Evolutionary conservation across 345 rosid species (phyloP), one percentile per base, ranked within the genome.

Genomic region (Pugionium dolabratum): DNA sequence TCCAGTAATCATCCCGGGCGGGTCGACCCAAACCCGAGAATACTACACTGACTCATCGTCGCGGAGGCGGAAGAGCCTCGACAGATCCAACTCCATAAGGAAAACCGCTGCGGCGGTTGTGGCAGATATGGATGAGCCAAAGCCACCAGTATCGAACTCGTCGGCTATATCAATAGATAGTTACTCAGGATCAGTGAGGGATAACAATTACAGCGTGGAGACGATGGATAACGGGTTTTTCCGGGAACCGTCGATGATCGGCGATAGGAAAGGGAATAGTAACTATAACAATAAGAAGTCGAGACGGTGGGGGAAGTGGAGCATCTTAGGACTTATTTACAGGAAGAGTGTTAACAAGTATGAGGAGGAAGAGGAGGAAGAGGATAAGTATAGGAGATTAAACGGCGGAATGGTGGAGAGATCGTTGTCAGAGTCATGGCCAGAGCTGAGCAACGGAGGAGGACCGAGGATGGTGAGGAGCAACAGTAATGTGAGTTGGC

Each of bases 361-460:
- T 1, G 98, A 95, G 43, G 94, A 40, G 4, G 44, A 91, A 5
- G 96, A 90, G 9, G 91, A 86, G 68, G 97, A 91, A 5, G 95
- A 90, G 10, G 94, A 87, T 64, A 74, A 95, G 80, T 87, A 83
- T 59, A 81, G 87, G 67, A 80, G 90, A 58, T 60, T 72, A 10
- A 89, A 89, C 66, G 91, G 96, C 27, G 77, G 77, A 48, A 61
- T 67, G 73, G 87, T 91, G 3, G 91, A 87, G 83, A 83, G 99
- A 76, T 95, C 98, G 1, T 82, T 78, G 63, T 95, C 99, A 2
- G 97, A 91, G 67, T 87, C 99, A 0, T 95, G 99, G 99, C 96
- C 80, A 41, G 96, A 88, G 53, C 64, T 89, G 73, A 78, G 91
- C 74, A 83, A 81, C 35, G 89, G 82, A 41, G 73, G 79, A 58